Evolutionary conservation across 2,329 filamentous ascomycete genomes (phyloP).

Genomic region (Scytalidium lignicola): DNA sequence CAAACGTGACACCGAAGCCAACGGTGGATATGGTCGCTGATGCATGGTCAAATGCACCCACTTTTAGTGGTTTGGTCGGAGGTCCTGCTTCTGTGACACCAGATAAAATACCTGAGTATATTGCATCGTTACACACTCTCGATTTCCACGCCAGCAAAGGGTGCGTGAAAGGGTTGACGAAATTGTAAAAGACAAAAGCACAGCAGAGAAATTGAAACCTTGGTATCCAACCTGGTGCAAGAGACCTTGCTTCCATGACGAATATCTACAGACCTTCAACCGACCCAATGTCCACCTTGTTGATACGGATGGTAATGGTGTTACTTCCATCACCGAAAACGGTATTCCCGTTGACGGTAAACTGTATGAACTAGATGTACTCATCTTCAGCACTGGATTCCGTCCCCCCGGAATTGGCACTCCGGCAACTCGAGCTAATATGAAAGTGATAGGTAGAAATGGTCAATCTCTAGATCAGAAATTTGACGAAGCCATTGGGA

Average conservation of each 20-base stretch:
- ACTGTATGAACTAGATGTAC: conserved; percentile 42
- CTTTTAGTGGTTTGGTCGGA: conserved; percentile 34
- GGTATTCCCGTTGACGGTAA: conserved; percentile 43
- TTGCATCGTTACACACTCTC: conserved; percentile 31
- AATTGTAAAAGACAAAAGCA: conserved; percentile 46
- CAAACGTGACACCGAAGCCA: conserved; percentile 21
- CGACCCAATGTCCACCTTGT: conserved; percentile 51
- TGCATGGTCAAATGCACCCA: conserved; percentile 38
- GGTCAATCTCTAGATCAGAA: conserved; percentile 40
- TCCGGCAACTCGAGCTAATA: conserved; percentile 27
- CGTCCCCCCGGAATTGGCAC: conserved; percentile 21
- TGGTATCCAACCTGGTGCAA: conserved; percentile 62
- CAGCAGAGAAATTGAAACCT: conserved; percentile 48
- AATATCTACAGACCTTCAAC: conserved; percentile 57
- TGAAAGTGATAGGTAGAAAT: conserved; percentile 38
- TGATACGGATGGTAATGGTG: conserved; percentile 51
- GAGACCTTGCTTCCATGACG: conserved; percentile 56
- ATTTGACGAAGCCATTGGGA: conserved; percentile 38
- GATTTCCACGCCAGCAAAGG: conserved; percentile 39
- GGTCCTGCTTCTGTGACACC: conserved; percentile 28
- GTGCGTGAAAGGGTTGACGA: conserved; percentile 43
- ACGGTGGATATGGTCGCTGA: conserved; percentile 43
- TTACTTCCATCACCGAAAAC: conserved; percentile 38
- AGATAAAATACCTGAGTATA: conserved; percentile 19
- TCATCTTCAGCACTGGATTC: conserved; percentile 44